Conservation (phyloP, 1,139 yeast species). For the Saccharomyces pastorianus region DNA sequence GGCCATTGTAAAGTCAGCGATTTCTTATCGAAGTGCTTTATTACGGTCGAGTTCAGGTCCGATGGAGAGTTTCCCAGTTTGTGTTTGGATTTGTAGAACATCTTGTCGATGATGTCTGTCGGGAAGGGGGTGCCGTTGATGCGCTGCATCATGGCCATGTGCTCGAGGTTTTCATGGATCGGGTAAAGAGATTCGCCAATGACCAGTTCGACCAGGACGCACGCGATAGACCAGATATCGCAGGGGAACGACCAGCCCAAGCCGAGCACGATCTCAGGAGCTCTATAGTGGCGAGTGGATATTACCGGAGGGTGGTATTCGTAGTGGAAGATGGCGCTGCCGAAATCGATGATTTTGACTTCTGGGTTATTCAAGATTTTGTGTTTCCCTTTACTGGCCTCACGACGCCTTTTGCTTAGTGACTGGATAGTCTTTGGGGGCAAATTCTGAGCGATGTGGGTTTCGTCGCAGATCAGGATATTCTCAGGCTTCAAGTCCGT, state of each 20-base stretch:
- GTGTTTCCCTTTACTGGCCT: slow-evolving; percentile 31
- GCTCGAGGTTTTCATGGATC: slow-evolving; percentile 91
- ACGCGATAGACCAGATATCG: slow-evolving; percentile 95
- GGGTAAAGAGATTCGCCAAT: slow-evolving; percentile 95
- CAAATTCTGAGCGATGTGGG: slow-evolving; percentile 28
- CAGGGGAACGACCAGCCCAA: slow-evolving; percentile 89
- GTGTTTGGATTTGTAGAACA: slow-evolving; percentile 28
- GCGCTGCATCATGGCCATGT: slow-evolving; percentile 89
- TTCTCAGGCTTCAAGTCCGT: slow-evolving; percentile 94
- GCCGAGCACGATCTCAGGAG: slow-evolving; percentile 40
- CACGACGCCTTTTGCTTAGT: slow-evolving; percentile 27
- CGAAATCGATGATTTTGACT: slow-evolving; percentile 90
- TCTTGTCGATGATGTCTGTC: slow-evolving; percentile 28
- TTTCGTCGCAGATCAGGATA: slow-evolving; percentile 64
- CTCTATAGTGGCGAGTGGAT: slow-evolving; percentile 85
- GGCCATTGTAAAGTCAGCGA: slow-evolving; percentile 27
- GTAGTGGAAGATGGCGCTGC: slow-evolving; percentile 87
- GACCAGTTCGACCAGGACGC: slow-evolving; percentile 81
- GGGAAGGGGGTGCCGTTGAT: slow-evolving; percentile 36
- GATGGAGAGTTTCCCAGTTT: slow-evolving; percentile 29
- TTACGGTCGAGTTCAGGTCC: slow-evolving; percentile 28
- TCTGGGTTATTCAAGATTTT: slow-evolving; percentile 64
- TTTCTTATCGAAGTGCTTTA: slow-evolving; percentile 26
- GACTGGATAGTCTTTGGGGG: slow-evolving; percentile 16
- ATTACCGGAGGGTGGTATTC: slow-evolving; percentile 91